phyloP scores from a whole-genome alignment of 495 filamentous ascomycete genomes.

The Aspergillus wentii region DNA sequence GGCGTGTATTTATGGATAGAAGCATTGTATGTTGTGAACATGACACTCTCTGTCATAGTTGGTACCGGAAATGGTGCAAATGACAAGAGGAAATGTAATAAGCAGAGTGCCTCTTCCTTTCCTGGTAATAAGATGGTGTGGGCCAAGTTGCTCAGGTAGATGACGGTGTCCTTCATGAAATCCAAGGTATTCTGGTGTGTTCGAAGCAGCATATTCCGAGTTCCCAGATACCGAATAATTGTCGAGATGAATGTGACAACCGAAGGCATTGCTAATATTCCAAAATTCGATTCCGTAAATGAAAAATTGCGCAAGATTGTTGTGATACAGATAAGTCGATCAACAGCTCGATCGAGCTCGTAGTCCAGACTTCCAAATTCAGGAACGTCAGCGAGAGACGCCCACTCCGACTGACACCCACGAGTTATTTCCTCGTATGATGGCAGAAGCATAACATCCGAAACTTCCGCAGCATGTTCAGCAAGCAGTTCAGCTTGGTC shows the following conservation, averaged over 20 bases:
- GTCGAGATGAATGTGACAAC: constrained; percentile 77
- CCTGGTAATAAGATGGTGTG: constrained; percentile 76
- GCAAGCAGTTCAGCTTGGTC: constrained; percentile 76
- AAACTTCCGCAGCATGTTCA: constrained; percentile 75
- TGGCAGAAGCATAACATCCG: constrained; percentile 71
- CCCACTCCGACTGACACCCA: constrained; percentile 65
- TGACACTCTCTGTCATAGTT: constrained; percentile 47
- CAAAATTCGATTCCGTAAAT: constrained; percentile 72
- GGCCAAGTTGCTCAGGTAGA: constrained; percentile 81
- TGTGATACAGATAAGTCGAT: constrained; percentile 83
- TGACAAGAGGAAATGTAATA: constrained; percentile 84
- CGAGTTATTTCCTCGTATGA: constrained; percentile 86
- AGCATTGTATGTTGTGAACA: constrained; percentile 78
- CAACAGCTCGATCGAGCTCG: constrained; percentile 79
- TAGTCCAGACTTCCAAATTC: constrained; percentile 75
- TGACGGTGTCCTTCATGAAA: constrained; percentile 93
- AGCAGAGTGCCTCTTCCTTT: constrained; percentile 79
- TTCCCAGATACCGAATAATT: constrained; percentile 82
- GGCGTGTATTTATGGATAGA: constrained; percentile 82
- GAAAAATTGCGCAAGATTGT: constrained; percentile 92
- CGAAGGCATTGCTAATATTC: constrained; percentile 61
- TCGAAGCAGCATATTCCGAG: constrained; percentile 79
- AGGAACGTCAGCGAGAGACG: constrained; percentile 61
- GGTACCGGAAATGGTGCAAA: constrained; percentile 75
- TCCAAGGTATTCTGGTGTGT: constrained; percentile 79